These are phyloP conservation scores for Truncatella angustata DNA, from an alignment of 2,329 filamentous ascomycete species.

Conservation along the genomic window DNA sequence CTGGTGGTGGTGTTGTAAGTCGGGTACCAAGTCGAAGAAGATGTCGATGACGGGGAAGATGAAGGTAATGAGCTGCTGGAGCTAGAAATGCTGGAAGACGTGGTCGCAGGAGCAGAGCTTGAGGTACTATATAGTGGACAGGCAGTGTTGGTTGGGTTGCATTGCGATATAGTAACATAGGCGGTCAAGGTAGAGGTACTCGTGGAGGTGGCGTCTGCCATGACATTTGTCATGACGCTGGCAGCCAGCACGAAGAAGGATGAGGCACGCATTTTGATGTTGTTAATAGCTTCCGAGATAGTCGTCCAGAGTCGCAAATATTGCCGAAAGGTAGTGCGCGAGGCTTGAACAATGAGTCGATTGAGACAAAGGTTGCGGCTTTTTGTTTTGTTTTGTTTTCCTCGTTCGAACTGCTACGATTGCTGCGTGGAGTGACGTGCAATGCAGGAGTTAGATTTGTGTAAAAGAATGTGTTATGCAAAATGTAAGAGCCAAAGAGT, in stretches of 20 bases:
- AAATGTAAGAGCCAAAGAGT: constrained; percentile 6
- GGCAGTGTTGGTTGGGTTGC: constrained; percentile 10
- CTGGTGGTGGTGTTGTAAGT: constrained; percentile 8
- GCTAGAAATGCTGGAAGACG: not conserved
- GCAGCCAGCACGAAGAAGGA: constrained; percentile 9
- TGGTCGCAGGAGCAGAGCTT: not conserved
- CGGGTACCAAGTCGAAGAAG: constrained; percentile 2
- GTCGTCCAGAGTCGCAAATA: no score
- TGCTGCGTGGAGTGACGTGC: no score
- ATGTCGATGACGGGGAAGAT: not conserved
- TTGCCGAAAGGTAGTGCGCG: not conserved
- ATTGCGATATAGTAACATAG: constrained; percentile 8
- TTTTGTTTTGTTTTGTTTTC: not conserved
- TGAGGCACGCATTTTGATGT: constrained; percentile 10
- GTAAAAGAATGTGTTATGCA: constrained; percentile 8
- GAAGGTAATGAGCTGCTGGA: not conserved
- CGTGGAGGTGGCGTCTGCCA: constrained; percentile 1
- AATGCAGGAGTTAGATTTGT: not conserved
- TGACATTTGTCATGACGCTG: not conserved
- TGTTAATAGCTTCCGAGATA: no score
- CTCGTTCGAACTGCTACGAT: not conserved
- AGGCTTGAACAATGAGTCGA: not conserved
- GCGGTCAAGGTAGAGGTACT: constrained; percentile 4
- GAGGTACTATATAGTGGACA: constrained; percentile 7
- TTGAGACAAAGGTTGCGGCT: not conserved